Percentiles rank a stretch among this genome's conserved stretches.
phyloP scores from a whole-genome alignment of 192 early-diverging fungal genomes.

The Allomyces javanicus region DNA sequence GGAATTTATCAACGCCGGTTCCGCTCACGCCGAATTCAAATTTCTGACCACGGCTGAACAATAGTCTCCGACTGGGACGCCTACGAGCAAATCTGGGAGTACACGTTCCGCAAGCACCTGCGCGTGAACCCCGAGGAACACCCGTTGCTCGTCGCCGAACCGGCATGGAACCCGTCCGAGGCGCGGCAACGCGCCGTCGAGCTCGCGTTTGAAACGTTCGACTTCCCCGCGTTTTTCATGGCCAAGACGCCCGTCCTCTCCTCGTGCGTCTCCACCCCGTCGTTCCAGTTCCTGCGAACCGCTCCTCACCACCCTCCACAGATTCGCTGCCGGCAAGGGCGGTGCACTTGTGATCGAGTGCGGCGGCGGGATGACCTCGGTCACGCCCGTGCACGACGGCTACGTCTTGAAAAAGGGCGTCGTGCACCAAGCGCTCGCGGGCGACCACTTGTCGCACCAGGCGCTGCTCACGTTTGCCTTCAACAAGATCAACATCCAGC shows the following conservation, averaged over 20 bases:
- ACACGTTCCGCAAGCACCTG: conserved; percentile 51
- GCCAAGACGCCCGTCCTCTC: conserved; percentile 80
- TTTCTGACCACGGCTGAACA: background rate
- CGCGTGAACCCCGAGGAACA: conserved; percentile 62
- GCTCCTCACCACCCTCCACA: conserved; percentile 6
- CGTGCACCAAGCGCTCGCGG: conserved; percentile 45
- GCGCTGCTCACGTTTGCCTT: conserved; percentile 33
- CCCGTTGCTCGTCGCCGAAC: conserved; percentile 76
- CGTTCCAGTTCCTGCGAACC: too few species aligned
- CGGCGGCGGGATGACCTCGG: conserved; percentile 70
- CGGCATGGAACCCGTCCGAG: conserved; percentile 74
- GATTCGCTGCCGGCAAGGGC: conserved; percentile 70
- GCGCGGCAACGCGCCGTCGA: conserved; percentile 72
- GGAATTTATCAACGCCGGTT: background rate
- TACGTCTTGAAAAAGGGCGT: conserved; percentile 78
- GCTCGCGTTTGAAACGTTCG: conserved; percentile 85
- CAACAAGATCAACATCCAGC: conserved; percentile 43
- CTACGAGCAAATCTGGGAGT: conserved; percentile 78
- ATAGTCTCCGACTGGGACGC: conserved; percentile 87
- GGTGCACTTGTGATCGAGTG: conserved; percentile 85
- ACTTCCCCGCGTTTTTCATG: conserved; percentile 82
- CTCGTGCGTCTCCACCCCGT: conserved; percentile 31
- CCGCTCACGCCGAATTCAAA: background rate
- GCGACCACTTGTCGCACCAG: conserved; percentile 62
- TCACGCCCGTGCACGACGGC: conserved; percentile 91